Base-by-base conservation (phyloP, 2,329 filamentous ascomycete species). In the Graphilbum fragrans region DNA sequence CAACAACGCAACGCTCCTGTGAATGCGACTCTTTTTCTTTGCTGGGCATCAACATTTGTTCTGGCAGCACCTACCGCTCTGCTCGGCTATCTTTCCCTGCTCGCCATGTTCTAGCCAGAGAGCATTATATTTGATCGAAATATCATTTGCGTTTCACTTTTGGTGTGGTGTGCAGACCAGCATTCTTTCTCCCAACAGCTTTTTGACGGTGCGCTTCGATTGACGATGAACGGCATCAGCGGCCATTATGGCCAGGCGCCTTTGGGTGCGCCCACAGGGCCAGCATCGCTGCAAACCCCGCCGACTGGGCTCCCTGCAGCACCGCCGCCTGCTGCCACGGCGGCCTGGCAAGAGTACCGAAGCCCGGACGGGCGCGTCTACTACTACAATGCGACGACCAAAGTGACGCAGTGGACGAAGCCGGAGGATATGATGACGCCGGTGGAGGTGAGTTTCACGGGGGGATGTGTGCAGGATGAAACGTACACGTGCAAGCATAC, bases 341-440 rank as follows among this genome's bases (percentile, higher is more conserved):
- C 68, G 42, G 58, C 74, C 35, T 95, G 88, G 88, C 80, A 85
- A 60, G 84, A 92, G 60, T 80, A 85, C 51, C 81, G 79, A 52
- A 85, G 82, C 50, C 66, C 79, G 3, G 87, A 94, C 55, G 90
- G 88, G 49, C 78, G 85, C 51, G 70, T 78, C 37, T 98, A 98
- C 61, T 98, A 93, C 60, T 94, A 88, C 69, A 94, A 98, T 58
- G 65, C 78, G 12, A 64, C 77, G 46, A 94, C 87, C 16, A 93
- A 93, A 58, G 76, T 73, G 48, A 96, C 92, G 25, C 82, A 88
- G 73, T 98, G 92, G 92, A 81, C 79, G 33, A 96, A 95, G 65
- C 93, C 92, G 4, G 75, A 83, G 55, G 92, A 94, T 36, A 68
- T 94, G 62, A 88, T 94, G 83, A 81, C 75, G 19, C 74, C 77